These are phyloP conservation scores for Populus nigra DNA, from an alignment of 345 rosid species.

Conservation along the genomic window DNA sequence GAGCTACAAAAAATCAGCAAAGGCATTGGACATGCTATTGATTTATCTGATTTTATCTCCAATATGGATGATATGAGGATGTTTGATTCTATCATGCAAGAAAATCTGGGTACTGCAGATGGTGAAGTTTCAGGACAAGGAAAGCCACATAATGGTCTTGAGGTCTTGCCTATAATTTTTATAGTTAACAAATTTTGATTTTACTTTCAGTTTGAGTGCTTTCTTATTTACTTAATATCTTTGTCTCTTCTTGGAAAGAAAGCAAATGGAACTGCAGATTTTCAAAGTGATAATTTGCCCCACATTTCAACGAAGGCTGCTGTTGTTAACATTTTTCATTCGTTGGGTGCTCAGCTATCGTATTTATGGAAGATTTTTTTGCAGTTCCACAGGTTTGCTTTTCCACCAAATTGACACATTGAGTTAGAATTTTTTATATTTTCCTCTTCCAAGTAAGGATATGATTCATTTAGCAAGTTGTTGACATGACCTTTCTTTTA, in stretches of 20 bases:
- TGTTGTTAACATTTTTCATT: constrained; percentile 47
- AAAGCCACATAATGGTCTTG: constrained; percentile 62
- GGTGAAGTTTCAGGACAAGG: constrained; percentile 49
- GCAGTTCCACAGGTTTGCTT: constrained; percentile 77
- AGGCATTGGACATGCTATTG: constrained; percentile 46
- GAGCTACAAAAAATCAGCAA: constrained; percentile 66
- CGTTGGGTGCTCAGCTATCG: constrained; percentile 60
- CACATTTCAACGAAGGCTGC: constrained; percentile 48
- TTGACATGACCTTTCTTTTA: background rate
- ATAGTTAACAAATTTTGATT: constrained; percentile 10
- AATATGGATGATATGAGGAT: constrained; percentile 45
- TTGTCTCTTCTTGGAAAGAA: constrained; percentile 44
- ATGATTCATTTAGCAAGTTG: background rate
- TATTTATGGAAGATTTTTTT: constrained; percentile 77
- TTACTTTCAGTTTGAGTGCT: constrained; percentile 9
- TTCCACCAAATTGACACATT: constrained; percentile 1
- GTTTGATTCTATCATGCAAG: constrained; percentile 37
- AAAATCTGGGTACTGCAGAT: constrained; percentile 34
- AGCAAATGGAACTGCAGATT: constrained; percentile 36
- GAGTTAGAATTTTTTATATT: background rate
- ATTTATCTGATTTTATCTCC: constrained; percentile 54
- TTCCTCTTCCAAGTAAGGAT: background rate
- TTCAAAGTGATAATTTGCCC: constrained; percentile 42
- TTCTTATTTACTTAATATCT: constrained; percentile 16
- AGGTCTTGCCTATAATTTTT: constrained; percentile 65